Conservation (phyloP, 352 stramenopile genomes). For the Aphanomyces invadans region DNA sequence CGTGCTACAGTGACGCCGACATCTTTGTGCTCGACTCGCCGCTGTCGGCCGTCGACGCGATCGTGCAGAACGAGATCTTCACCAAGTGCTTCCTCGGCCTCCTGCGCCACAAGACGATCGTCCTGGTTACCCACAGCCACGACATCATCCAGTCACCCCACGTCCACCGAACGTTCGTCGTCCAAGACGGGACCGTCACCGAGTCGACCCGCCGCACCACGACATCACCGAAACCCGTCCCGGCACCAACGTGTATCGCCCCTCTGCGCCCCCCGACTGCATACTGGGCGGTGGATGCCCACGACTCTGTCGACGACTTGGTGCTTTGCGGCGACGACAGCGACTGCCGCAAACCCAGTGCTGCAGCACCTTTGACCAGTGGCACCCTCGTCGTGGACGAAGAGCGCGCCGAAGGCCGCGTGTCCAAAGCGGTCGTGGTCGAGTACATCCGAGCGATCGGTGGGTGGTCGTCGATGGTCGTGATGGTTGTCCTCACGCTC, state of each 20-base stretch:
- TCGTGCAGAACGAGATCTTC: constrained; percentile 87
- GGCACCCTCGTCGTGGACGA: constrained; percentile 49
- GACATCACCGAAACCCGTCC: neutral
- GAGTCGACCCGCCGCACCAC: neutral
- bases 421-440: constrained; percentile 54
- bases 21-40: constrained; percentile 25
- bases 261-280: neutral
- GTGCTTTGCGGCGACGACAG: neutral
- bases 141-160: constrained; percentile 15
- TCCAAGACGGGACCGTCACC: constrained; percentile 5
- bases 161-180: neutral
- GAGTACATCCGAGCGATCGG: constrained; percentile 36
- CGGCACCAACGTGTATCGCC: neutral
- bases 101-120: constrained; percentile 45
- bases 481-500: constrained; percentile 1
- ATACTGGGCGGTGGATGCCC: neutral
- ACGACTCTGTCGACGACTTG: neutral
- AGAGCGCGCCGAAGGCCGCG: constrained; percentile 52
- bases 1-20: constrained; percentile 24
- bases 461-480: constrained; percentile 26
- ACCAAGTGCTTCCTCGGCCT: constrained; percentile 55
- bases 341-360: neutral
- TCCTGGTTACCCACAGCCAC: constrained; percentile 73
- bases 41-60: constrained; percentile 74
- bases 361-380: neutral